Conservation (phyloP, 371 early-diverging fungal species). For the Saksenaea vasiformis region DNA sequence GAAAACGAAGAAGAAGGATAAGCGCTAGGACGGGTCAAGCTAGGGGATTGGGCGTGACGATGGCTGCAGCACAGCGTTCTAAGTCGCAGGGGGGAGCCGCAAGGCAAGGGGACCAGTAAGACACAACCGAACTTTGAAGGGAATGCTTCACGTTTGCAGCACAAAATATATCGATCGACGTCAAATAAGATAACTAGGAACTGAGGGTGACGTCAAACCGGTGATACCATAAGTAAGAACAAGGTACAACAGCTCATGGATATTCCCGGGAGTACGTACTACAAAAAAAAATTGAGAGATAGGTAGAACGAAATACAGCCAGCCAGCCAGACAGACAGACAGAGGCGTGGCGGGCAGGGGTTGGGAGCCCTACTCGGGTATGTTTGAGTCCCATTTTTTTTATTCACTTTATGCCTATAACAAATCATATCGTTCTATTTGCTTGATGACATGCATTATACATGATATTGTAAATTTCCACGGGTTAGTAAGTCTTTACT, state of each 20-base stretch:
- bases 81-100: background rate
- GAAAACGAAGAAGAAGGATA: background rate
- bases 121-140: background rate
- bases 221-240: background rate
- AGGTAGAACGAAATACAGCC: too few species aligned
- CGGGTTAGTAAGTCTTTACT: conserved; percentile 6
- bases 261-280: background rate
- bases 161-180: background rate
- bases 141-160: conserved; percentile 4
- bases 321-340: too few species aligned
- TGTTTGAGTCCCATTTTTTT: background rate
- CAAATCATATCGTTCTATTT: background rate
- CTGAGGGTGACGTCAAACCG: background rate
- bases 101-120: background rate
- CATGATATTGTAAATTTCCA: conserved; percentile 3
- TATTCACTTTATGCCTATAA: background rate
- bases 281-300: background rate
- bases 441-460: conserved; percentile 1
- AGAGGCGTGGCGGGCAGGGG: conserved; percentile 6
- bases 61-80: conserved; percentile 3
- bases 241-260: background rate
- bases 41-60: background rate
- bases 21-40: background rate
- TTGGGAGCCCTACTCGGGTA: background rate
- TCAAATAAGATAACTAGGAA: background rate